Conservation (phyloP, 1,284 basidiomycete species). For the Puccinia horiana region DNA sequence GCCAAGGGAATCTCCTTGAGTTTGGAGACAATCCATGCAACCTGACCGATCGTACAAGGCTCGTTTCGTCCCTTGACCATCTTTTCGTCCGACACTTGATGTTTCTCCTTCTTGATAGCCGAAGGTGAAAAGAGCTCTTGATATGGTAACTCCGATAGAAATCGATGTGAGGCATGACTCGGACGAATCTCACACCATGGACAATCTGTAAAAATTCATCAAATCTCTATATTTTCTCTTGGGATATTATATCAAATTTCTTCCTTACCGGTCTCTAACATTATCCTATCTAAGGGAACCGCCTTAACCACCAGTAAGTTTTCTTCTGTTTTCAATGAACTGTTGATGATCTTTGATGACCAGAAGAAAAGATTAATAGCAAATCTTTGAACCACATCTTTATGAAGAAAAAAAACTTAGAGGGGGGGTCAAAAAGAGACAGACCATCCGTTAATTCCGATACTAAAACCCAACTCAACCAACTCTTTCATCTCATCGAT, state of each 20-base stretch:
- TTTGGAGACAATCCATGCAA: conserved; percentile 74
- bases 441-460: conserved; percentile 49
- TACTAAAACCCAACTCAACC: conserved; percentile 60
- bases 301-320: conserved; percentile 68
- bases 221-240: no score
- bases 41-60: conserved; percentile 70
- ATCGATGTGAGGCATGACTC: conserved; percentile 71
- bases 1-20: conserved; percentile 66
- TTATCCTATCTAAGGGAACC: conserved; percentile 68
- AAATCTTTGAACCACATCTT: not conserved
- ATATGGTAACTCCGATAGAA: conserved; percentile 63
- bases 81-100: conserved; percentile 58
- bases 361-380: not conserved
- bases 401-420: not conserved
- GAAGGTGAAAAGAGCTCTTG: conserved; percentile 58
- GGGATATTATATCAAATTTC: not conserved
- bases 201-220: conserved; percentile 52
- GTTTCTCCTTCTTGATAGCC: conserved; percentile 68
- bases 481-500: conserved; percentile 70
- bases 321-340: conserved; percentile 76
- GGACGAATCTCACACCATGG: conserved; percentile 68
- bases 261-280: conserved; percentile 75
- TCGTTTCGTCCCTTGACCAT: conserved; percentile 82
- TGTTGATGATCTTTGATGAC: conserved; percentile 56
- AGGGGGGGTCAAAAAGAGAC: not conserved